Conservation (phyloP, 1,284 basidiomycete genomes). For the Bjerkandera adusta region DNA sequence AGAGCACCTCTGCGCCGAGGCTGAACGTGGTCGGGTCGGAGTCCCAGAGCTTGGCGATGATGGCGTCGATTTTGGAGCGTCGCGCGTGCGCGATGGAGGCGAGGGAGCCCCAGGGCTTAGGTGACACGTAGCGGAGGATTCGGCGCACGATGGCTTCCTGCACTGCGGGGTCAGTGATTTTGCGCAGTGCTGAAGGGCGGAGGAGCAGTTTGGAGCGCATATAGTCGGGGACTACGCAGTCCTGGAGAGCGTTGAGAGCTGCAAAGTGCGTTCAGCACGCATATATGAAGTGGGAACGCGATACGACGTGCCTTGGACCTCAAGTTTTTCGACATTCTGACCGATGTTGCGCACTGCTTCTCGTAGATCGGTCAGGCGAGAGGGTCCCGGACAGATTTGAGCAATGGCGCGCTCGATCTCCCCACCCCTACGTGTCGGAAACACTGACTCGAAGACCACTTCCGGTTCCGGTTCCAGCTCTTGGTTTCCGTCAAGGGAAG, state of each 20-base stretch:
- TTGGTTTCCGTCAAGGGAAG: too few relatives aligned
- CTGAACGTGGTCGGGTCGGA: slow-evolving; percentile 27
- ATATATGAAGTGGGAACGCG: not conserved
- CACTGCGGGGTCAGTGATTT: slow-evolving; percentile 36
- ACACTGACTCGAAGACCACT: too few relatives aligned
- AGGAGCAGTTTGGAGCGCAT: slow-evolving; percentile 53
- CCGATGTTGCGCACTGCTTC: slow-evolving; percentile 7
- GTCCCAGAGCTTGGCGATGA: slow-evolving; percentile 46
- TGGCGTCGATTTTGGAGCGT: slow-evolving; percentile 39
- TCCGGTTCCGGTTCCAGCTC: too few relatives aligned
- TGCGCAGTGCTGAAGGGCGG: slow-evolving; percentile 31
- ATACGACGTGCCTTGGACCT: slow-evolving; percentile 22
- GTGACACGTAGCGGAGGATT: slow-evolving; percentile 66
- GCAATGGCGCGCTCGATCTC: slow-evolving; percentile 7
- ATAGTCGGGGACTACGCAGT: slow-evolving; percentile 37
- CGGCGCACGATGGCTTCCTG: slow-evolving; percentile 53
- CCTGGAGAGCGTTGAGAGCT: slow-evolving; percentile 33
- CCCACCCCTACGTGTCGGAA: too few relatives aligned
- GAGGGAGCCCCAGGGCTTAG: slow-evolving; percentile 69
- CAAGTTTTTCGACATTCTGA: slow-evolving; percentile 17
- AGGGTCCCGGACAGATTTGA: not conserved
- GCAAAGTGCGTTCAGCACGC: not conserved
- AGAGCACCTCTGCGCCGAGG: slow-evolving; percentile 60
- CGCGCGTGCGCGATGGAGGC: slow-evolving; percentile 57
- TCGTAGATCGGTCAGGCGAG: not conserved